These are phyloP conservation scores for Alternaria incomplexa DNA, from an alignment of 2,329 filamentous ascomycete genomes.

Conservation along the genomic window DNA sequence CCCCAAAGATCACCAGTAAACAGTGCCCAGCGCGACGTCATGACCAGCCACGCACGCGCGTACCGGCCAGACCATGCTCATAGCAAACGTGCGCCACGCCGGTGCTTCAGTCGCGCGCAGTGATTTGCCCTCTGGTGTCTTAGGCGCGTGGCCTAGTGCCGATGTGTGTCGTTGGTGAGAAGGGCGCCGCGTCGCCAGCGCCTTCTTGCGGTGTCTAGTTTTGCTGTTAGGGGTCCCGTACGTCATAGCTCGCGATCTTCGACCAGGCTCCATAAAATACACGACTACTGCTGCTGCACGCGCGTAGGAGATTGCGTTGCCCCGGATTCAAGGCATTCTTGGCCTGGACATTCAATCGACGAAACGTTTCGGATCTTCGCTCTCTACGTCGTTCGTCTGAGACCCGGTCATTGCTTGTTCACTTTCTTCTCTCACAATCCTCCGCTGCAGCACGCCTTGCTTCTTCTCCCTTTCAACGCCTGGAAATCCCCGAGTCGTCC, in stretches of 20 bases:
- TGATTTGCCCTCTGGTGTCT: constrained; percentile 5
- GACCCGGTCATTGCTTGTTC: background rate
- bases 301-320: constrained; percentile 26
- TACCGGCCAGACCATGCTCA: constrained; percentile 3
- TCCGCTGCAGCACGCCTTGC: background rate
- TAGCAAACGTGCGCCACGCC: constrained; percentile 9
- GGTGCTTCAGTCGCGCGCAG: constrained; percentile 10
- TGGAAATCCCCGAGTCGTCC: background rate
- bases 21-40: constrained; percentile 3
- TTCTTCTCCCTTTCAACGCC: background rate
- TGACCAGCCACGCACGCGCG: constrained; percentile 15
- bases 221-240: constrained; percentile 15
- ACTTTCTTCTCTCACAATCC: background rate
- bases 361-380: constrained; percentile 2
- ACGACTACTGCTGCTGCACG: constrained; percentile 24
- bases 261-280: constrained; percentile 29
- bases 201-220: constrained; percentile 1
- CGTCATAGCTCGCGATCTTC: constrained; percentile 30
- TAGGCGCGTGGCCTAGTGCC: constrained; percentile 15
- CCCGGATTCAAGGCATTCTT: constrained; percentile 1
- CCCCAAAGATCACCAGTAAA: background rate
- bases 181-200: constrained; percentile 5
- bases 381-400: background rate
- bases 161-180: constrained; percentile 15
- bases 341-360: background rate